Conservation (phyloP, 805 yeast species). For the Pichia eremophila region DNA sequence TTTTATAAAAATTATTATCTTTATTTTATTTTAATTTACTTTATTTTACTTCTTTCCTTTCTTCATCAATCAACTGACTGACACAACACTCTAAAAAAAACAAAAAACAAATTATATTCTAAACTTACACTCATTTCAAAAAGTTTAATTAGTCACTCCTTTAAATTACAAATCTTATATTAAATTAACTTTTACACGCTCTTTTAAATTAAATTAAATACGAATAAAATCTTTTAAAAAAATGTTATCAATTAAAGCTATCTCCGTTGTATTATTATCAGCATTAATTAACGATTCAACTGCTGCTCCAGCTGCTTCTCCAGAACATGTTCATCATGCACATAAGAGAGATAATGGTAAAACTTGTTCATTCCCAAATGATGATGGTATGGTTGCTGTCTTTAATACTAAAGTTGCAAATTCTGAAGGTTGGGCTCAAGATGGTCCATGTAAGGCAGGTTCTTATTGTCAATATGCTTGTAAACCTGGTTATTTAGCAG, state of each 20-base stretch:
- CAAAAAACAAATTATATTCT: neutral
- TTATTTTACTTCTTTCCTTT: neutral
- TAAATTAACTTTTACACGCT: neutral
- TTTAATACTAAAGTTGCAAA: conserved; percentile 35
- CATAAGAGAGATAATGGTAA: conserved; percentile 4
- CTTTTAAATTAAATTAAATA: neutral
- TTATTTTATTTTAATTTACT: too few relatives aligned
- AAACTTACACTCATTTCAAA: neutral
- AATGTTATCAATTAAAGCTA: conserved; percentile 6
- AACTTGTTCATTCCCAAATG: conserved; percentile 57
- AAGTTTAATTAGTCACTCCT: neutral
- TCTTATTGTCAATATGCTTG: conserved; percentile 88
- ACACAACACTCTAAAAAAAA: neutral
- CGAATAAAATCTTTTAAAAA: neutral
- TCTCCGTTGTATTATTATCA: conserved; percentile 1
- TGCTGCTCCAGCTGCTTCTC: conserved; percentile 1
- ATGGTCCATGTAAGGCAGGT: conserved; percentile 66
- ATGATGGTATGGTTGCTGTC: conserved; percentile 61
- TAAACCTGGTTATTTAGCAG: conserved; percentile 77
- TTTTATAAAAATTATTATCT: too few relatives aligned
- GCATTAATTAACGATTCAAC: neutral
- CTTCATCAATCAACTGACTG: neutral
- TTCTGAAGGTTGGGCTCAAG: conserved; percentile 86
- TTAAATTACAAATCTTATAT: neutral
- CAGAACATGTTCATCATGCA: conserved; percentile 8